phyloP scores from a whole-genome alignment of 1,284 basidiomycete species.

The Cutaneotrichosporon sp. region DNA sequence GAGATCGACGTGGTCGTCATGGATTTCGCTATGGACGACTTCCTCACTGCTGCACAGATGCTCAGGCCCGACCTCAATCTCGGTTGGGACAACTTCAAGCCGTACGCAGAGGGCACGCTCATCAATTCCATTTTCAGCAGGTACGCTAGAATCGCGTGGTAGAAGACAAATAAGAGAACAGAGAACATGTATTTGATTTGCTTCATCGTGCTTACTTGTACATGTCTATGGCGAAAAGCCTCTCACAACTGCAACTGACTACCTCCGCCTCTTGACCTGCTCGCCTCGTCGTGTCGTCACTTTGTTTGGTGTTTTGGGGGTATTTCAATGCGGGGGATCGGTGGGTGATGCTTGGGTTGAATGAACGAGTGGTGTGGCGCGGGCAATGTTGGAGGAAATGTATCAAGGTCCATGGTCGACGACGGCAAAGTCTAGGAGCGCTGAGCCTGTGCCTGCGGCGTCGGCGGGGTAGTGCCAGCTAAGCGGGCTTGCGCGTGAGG shows the following conservation, averaged over 20 bases:
- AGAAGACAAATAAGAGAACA: not conserved
- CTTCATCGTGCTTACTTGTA: not conserved
- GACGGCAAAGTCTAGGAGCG: slow-evolving; percentile 15
- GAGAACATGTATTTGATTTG: not conserved
- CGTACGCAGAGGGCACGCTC: slow-evolving; percentile 42
- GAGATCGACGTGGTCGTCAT: slow-evolving; percentile 48
- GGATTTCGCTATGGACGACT: slow-evolving; percentile 52
- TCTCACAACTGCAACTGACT: not conserved
- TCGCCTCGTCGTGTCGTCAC: not conserved
- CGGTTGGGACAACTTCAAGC: slow-evolving; percentile 35
- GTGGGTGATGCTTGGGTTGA: not conserved
- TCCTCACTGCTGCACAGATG: slow-evolving; percentile 43
- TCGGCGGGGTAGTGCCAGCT: slow-evolving; percentile 24
- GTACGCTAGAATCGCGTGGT: slow-evolving; percentile 46
- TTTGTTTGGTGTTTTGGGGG: slow-evolving; percentile 9
- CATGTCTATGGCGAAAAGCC: slow-evolving; percentile 2
- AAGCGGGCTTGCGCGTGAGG: slow-evolving; percentile 46
- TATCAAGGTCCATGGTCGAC: not conserved
- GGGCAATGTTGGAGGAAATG: not conserved
- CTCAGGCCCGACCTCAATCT: slow-evolving; percentile 39
- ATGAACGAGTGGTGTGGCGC: slow-evolving; percentile 5
- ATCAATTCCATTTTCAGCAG: slow-evolving; percentile 47
- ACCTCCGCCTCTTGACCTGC: not conserved
- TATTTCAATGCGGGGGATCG: slow-evolving; percentile 17
- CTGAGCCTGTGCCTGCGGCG: slow-evolving; percentile 30